phyloP scores from a whole-genome alignment of 2,329 filamentous ascomycete species.

The Sporothrix pallida region DNA sequence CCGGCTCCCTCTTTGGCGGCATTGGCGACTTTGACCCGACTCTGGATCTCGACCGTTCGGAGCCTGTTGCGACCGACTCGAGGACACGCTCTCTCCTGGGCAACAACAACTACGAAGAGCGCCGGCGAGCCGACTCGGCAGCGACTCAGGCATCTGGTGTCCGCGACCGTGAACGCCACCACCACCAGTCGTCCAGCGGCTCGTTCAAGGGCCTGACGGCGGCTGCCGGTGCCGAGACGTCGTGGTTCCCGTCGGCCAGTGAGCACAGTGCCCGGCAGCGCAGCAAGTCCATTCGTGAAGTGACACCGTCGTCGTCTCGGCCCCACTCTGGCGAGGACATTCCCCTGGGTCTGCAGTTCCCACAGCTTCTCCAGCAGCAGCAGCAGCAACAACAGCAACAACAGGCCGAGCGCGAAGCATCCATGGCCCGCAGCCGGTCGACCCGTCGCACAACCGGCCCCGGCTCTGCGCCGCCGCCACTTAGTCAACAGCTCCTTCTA shows the following conservation, averaged over 20 bases:
- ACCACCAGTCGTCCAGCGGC: constrained; percentile 26
- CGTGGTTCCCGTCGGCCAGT: constrained; percentile 50
- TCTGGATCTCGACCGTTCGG: constrained; percentile 65
- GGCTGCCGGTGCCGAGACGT: constrained; percentile 27
- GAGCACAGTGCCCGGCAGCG: constrained; percentile 41
- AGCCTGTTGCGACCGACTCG: background rate
- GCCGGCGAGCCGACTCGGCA: constrained; percentile 47
- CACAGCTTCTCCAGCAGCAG: constrained; percentile 29
- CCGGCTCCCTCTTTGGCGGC: constrained; percentile 60
- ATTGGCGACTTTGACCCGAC: constrained; percentile 73
- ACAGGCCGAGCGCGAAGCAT: constrained; percentile 37
- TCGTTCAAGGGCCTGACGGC: constrained; percentile 6
- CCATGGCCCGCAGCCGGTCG: constrained; percentile 31
- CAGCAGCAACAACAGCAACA: constrained; percentile 48
- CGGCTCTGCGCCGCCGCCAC: background rate
- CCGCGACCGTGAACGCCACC: constrained; percentile 27
- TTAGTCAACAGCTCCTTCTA: background rate
- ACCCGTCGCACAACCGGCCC: constrained; percentile 13
- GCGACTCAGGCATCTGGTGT: background rate
- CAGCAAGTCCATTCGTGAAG: constrained; percentile 31
- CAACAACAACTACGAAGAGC: constrained; percentile 53
- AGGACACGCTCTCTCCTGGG: constrained; percentile 6
- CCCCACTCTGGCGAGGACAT: constrained; percentile 35
- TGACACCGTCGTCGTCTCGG: constrained; percentile 27
- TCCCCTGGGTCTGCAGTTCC: constrained; percentile 33